Evolutionary conservation across 768 basidiomycete species (phyloP).

Genomic region (Amanita pallidorosea): DNA sequence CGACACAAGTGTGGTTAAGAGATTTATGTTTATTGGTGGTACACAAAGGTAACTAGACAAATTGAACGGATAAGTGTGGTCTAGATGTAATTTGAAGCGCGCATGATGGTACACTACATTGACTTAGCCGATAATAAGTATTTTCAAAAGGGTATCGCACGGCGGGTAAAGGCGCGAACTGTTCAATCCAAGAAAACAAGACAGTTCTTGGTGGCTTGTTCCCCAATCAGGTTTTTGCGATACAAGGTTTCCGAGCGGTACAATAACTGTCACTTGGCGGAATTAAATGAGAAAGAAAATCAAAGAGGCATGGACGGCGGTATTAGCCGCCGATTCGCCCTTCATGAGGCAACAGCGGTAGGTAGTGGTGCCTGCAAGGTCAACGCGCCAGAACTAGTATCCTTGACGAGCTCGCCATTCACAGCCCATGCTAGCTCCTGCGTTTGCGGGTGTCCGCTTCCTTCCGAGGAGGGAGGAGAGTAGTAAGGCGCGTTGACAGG

Average conservation of each 20-base stretch:
- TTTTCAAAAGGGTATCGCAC: neutral
- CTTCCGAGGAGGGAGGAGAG: neutral
- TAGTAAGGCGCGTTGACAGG: conserved; percentile 2
- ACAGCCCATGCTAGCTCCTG: conserved; percentile 1
- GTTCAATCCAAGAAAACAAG: conserved; percentile 4
- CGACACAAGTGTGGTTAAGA: neutral
- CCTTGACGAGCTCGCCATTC: neutral
- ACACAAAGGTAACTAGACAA: neutral
- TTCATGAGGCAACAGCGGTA: conserved; percentile 12
- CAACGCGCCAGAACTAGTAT: conserved; percentile 3
- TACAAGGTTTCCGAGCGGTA: conserved; percentile 3
- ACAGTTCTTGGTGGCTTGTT: neutral
- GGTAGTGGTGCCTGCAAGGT: conserved; percentile 11
- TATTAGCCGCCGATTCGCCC: conserved; percentile 4
- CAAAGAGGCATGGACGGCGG: neutral
- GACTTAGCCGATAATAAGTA: conserved; percentile 4
- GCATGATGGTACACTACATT: conserved; percentile 7
- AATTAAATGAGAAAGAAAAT: conserved; percentile 2
- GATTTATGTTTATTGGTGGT: neutral
- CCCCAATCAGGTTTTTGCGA: neutral
- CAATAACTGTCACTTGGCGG: neutral
- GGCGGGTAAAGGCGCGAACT: neutral
- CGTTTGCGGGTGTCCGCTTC: neutral
- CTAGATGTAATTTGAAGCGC: conserved; percentile 1
- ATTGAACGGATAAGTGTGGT: neutral